Evolutionary conservation across 2,329 filamentous ascomycete species (phyloP).

Genomic region (Fusarium sp.): DNA sequence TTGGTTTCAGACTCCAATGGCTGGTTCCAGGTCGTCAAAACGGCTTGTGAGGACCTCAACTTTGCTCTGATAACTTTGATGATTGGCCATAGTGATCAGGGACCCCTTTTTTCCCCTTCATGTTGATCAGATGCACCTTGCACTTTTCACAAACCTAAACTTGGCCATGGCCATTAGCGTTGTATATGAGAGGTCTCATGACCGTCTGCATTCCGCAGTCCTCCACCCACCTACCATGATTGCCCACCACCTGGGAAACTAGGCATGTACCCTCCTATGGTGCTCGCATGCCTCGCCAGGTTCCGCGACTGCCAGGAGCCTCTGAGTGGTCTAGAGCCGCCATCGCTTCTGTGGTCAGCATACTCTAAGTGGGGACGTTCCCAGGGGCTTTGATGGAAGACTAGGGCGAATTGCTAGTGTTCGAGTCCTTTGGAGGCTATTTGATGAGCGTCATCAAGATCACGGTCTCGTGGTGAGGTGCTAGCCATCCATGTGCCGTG

Average conservation of each 20-base stretch:
- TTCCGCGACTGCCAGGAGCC: conserved; percentile 22
- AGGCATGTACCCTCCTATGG: conserved; percentile 5
- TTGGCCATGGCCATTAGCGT: conserved; percentile 42
- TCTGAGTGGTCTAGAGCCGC: conserved; percentile 32
- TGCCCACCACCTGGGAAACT: conserved; percentile 33
- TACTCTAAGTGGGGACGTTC: conserved; percentile 14
- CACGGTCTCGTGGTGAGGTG: conserved; percentile 2
- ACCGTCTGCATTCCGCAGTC: conserved; percentile 43
- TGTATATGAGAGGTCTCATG: conserved; percentile 44
- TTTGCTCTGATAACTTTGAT: conserved; percentile 3
- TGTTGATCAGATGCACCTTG: conserved; percentile 40
- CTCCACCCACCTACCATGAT: conserved; percentile 34
- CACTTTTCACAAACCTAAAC: conserved; percentile 43
- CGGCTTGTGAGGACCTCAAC: conserved; percentile 8
- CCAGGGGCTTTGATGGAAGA: conserved; percentile 24
- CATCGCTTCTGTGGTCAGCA: conserved; percentile 25
- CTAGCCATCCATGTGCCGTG: conserved; percentile 19
- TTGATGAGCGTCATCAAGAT: conserved; percentile 22
- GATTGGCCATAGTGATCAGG: conserved; percentile 31
- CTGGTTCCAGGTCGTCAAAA: conserved; percentile 19
- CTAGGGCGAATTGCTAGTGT: neutral
- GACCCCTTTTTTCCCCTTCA: conserved; percentile 35
- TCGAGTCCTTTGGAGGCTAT: conserved; percentile 11
- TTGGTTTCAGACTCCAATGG: conserved; percentile 17
- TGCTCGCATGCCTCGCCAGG: conserved; percentile 16